Percentiles rank a stretch among this genome's conserved stretches.
Conservation (phyloP, 768 basidiomycete genomes). For the Pisolithus marmoratus region DNA sequence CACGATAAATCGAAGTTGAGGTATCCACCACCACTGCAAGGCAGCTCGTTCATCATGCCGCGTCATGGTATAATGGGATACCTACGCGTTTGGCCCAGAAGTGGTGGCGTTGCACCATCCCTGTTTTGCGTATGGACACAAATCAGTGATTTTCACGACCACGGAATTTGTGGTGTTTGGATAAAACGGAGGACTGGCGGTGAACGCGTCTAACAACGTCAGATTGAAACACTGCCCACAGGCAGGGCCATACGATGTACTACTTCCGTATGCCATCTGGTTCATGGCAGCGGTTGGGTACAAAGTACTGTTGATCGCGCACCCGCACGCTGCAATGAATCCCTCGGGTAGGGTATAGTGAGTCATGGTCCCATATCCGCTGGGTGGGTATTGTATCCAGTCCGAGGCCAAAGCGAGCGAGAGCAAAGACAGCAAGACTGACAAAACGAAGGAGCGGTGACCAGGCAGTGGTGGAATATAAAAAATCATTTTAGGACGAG, state of each 20-base stretch:
- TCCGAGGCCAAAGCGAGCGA: slow-evolving; percentile 20
- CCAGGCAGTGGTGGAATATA: not conserved
- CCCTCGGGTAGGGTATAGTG: slow-evolving; percentile 51
- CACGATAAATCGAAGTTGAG: slow-evolving; percentile 83
- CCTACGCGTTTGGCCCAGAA: slow-evolving; percentile 58
- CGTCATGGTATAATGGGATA: not conserved
- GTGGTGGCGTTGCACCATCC: slow-evolving; percentile 73
- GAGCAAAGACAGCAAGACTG: slow-evolving; percentile 20
- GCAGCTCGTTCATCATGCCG: slow-evolving; percentile 3
- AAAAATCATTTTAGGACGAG: slow-evolving; percentile 15
- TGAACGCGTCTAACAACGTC: slow-evolving; percentile 64
- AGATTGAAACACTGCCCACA: slow-evolving; percentile 80
- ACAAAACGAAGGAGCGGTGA: slow-evolving; percentile 16
- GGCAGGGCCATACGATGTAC: slow-evolving; percentile 61
- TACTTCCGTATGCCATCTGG: slow-evolving; percentile 76
- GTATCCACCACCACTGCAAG: slow-evolving; percentile 53
- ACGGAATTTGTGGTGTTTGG: slow-evolving; percentile 55
- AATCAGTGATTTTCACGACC: slow-evolving; percentile 73
- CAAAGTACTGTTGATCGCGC: slow-evolving; percentile 54
- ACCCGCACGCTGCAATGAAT: slow-evolving; percentile 69
- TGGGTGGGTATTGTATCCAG: slow-evolving; percentile 62
- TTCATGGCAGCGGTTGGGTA: slow-evolving; percentile 79
- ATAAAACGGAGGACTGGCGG: slow-evolving; percentile 62
- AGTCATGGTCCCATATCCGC: slow-evolving; percentile 72
- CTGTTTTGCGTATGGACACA: slow-evolving; percentile 57